Percentiles rank a stretch among this genome's conserved stretches.
Evolutionary conservation across 345 rosid species (phyloP).

Genomic region (Dipteronia dyeriana): DNA sequence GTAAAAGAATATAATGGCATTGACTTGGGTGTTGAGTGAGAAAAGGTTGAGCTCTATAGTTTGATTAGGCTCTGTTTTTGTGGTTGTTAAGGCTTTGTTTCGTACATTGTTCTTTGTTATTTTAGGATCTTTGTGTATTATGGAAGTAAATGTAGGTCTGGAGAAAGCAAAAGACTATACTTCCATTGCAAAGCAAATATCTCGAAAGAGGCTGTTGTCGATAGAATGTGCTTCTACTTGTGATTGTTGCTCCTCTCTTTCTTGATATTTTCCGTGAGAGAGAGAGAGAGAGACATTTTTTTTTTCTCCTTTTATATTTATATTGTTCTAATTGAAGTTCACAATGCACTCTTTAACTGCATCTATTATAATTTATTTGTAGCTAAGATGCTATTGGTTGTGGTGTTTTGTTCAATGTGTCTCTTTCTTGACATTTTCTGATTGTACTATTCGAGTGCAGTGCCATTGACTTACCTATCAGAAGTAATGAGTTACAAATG

Average conservation of each 20-base stretch:
- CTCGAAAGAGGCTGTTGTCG: neutral
- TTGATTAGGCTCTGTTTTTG: neutral
- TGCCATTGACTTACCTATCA: neutral
- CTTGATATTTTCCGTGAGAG: too few relatives aligned
- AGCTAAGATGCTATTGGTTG: neutral
- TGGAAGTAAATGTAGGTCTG: neutral
- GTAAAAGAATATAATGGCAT: neutral
- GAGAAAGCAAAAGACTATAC: neutral
- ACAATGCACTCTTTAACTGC: neutral
- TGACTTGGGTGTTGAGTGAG: neutral
- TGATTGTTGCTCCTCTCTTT: neutral
- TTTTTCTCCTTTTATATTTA: neutral
- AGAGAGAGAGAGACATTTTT: too few relatives aligned
- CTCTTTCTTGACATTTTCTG: neutral
- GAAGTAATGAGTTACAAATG: neutral
- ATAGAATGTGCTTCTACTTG: neutral
- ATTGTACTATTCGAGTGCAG: neutral
- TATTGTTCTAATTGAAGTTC: neutral
- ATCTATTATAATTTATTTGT: neutral
- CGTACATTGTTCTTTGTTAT: neutral
- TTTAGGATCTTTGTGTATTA: neutral
- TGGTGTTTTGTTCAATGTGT: neutral
- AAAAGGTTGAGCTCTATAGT: neutral
- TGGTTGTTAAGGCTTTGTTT: neutral
- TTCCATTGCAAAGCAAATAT: neutral